phyloP scores from a whole-genome alignment of 805 yeast genomes.

The Sugiyamaella smithiae region DNA sequence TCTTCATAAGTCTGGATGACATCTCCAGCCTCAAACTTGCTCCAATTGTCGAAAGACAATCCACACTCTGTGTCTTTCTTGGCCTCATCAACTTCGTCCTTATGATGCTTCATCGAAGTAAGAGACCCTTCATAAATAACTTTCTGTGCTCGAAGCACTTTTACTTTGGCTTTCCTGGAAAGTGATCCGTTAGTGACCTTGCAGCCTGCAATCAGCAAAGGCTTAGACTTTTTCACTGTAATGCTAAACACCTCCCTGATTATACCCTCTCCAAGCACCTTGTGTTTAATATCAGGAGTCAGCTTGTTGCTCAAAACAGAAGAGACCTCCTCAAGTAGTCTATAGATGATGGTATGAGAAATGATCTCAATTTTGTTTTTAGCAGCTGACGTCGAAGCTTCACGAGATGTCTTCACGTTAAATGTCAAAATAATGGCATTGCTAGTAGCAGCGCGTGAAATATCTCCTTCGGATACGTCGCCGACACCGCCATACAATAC shows the following conservation, averaged over 20 bases:
- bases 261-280: constrained; percentile 62
- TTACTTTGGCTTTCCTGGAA: constrained; percentile 54
- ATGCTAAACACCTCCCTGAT: constrained; percentile 72
- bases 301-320: constrained; percentile 56
- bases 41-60: constrained; percentile 63
- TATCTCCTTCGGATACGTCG: constrained; percentile 61
- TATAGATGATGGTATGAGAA: constrained; percentile 78
- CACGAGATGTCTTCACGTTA: constrained; percentile 67
- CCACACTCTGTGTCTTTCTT: constrained; percentile 93
- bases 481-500: constrained; percentile 80
- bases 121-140: constrained; percentile 56
- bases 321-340: constrained; percentile 80
- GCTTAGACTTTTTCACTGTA: constrained; percentile 49
- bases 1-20: constrained; percentile 70
- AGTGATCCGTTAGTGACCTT: constrained; percentile 69
- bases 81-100: constrained; percentile 74
- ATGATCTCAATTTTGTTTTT: constrained; percentile 54
- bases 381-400: constrained; percentile 56
- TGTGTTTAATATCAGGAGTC: constrained; percentile 64
- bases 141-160: constrained; percentile 53
- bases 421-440: constrained; percentile 75
- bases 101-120: constrained; percentile 73
- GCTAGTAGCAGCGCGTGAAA: constrained; percentile 66
- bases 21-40: constrained; percentile 72
- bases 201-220: constrained; percentile 79